Percentiles rank a stretch among this genome's conserved stretches.
phyloP scores from a whole-genome alignment of 2,329 filamentous ascomycete species.

The Cercospora sp. region DNA sequence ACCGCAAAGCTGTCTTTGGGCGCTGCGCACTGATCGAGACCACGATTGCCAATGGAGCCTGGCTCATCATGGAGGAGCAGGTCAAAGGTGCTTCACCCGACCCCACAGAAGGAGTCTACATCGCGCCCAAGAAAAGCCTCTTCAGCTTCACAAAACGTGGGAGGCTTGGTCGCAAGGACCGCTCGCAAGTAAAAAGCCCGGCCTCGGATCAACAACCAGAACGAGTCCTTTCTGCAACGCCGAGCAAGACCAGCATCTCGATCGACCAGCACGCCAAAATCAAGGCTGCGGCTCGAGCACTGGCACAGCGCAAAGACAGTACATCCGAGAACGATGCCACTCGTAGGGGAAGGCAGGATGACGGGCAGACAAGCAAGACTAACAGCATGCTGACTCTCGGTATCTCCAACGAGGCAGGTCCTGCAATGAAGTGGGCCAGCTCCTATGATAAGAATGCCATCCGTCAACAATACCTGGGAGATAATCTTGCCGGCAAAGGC shows the following conservation, averaged over 20 bases:
- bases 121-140: conserved; percentile 87
- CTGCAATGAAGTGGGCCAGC: conserved; percentile 94
- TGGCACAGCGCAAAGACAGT: conserved; percentile 63
- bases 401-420: conserved; percentile 82
- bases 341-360: conserved; percentile 57
- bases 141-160: conserved; percentile 80
- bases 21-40: conserved; percentile 92
- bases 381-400: conserved; percentile 88
- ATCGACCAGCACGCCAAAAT: conserved; percentile 92
- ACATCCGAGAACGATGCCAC: conserved; percentile 52
- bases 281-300: conserved; percentile 81
- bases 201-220: conserved; percentile 37
- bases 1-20: conserved; percentile 89
- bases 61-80: conserved; percentile 95
- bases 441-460: conserved; percentile 91
- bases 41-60: conserved; percentile 73
- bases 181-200: conserved; percentile 63
- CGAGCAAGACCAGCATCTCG: conserved; percentile 80
- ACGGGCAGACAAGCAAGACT: conserved; percentile 67
- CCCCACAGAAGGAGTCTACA: conserved; percentile 80
- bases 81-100: conserved; percentile 88
- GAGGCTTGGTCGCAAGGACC: conserved; percentile 63
- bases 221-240: conserved; percentile 51
- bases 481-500: conserved; percentile 63
- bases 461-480: conserved; percentile 79